Evolutionary conservation across 331 rosid species (phyloP), one percentile per base, ranked within the genome.

Genomic region (Telfairia occidentalis): DNA sequence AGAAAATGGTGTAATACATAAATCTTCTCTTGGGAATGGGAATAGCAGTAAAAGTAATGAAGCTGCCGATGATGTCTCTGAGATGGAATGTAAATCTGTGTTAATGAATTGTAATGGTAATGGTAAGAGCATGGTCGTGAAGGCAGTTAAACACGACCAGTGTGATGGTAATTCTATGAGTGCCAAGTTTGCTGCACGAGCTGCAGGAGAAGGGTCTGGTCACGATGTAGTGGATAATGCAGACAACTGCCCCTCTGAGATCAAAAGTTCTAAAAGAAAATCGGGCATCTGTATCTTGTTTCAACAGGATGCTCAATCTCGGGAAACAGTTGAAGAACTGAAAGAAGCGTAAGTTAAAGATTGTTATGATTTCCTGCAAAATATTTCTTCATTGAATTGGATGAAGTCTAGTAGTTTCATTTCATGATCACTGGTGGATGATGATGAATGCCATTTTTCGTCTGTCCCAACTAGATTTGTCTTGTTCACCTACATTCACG

Each of bases 211-310:
- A 53, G 80, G 80, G 75, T 70, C 87, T 60, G 81, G 45, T 75
- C 82, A 67, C 64, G 48, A 69, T 71, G 81, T 83, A 83, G 75
- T 78, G 78, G 92, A 73, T 78, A 84, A 73, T 82, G 79, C 80
- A 82, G 88, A 70, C 66, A 73, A 73, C 66, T 76, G 24, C 35
- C 64, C 29, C 58, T 55, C 79, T 75, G 70, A 76, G 60, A 64
- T 84, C 64, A 59, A 66, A 59, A 81, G 86, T 55, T 77, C 82
- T 78, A 91, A 92, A 86, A 90, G 99, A 79, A 95, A 87, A 77
- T 69, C 65, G 5, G 78, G 37, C 34, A 61, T 78, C 13, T 84
- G 92, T 80, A 77, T 89, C 79, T 86, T 90, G 86, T 86, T 86
- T 71, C 86, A 90, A 23, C 79, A 72, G 38, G 96, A 92, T 86